Conservation (phyloP, 805 yeast species). For the Ogataea saltuana region DNA sequence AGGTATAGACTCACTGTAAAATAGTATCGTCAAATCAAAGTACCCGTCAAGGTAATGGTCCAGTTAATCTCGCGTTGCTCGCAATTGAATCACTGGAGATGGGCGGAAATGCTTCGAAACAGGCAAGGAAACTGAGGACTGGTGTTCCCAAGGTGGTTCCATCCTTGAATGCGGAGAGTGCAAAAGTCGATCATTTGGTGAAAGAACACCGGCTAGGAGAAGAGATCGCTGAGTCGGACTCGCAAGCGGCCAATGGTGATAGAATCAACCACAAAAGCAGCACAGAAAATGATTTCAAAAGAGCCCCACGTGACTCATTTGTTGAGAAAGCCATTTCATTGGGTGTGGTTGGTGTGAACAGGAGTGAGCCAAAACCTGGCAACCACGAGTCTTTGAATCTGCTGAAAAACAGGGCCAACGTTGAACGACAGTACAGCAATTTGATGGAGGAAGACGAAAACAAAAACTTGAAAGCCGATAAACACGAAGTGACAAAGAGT, state of each 20-base stretch:
- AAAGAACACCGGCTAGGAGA: neutral
- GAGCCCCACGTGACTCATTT: neutral
- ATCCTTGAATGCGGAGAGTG: slow-evolving; percentile 10
- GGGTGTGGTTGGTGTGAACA: slow-evolving; percentile 28
- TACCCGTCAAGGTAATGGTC: neutral
- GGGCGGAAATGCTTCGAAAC: slow-evolving; percentile 31
- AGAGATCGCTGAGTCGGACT: too few species aligned
- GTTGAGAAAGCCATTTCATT: slow-evolving; percentile 25
- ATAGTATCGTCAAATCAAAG: neutral
- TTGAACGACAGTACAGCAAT: slow-evolving; percentile 24
- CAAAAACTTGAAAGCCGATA: slow-evolving; percentile 11
- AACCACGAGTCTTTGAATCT: slow-evolving; percentile 28
- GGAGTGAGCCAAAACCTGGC: slow-evolving; percentile 12
- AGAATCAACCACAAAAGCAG: neutral
- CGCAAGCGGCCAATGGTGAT: too few species aligned
- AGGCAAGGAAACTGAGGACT: slow-evolving; percentile 16
- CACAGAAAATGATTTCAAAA: neutral
- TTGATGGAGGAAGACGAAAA: slow-evolving; percentile 13
- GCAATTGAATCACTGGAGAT: slow-evolving; percentile 12
- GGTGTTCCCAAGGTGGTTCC: slow-evolving; percentile 10
- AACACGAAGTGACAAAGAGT: slow-evolving; percentile 10
- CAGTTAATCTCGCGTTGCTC: neutral
- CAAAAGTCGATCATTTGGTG: neutral
- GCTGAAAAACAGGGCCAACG: slow-evolving; percentile 24
- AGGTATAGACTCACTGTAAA: too few species aligned